Conservation (phyloP, 208 protist species). For the Crithidia expoeki region DNA sequence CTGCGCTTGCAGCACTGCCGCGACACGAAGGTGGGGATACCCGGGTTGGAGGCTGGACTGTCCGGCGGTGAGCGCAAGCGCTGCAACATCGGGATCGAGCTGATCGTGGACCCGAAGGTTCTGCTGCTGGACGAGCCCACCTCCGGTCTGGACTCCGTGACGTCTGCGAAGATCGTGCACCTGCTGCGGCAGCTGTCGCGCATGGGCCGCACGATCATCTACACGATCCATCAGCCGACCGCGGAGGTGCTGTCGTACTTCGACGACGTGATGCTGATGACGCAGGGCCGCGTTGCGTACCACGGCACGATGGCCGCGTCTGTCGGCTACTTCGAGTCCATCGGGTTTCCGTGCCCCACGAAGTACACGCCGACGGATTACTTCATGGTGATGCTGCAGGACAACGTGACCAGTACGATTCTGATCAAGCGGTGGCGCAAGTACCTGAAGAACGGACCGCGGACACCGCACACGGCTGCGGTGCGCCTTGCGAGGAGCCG, state of each 20-base stretch:
- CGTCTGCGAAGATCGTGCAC: slow-evolving; percentile 80
- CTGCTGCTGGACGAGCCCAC: slow-evolving; percentile 93
- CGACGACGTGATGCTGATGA: slow-evolving; percentile 93
- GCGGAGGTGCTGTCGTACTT: slow-evolving; percentile 88
- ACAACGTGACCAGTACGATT: slow-evolving; percentile 46
- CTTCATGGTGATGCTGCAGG: slow-evolving; percentile 86
- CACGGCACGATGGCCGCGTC: slow-evolving; percentile 72
- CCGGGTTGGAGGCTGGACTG: slow-evolving; percentile 69
- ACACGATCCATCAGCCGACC: slow-evolving; percentile 95
- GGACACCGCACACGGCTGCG: slow-evolving; percentile 61
- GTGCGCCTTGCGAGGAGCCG: slow-evolving; percentile 43
- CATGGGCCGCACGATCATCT: slow-evolving; percentile 86
- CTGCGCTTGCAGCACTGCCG: slow-evolving; percentile 67
- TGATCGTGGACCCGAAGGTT: slow-evolving; percentile 85
- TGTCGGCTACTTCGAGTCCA: slow-evolving; percentile 80
- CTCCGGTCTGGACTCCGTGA: slow-evolving; percentile 88
- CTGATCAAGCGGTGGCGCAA: slow-evolving; percentile 77
- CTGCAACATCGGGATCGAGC: slow-evolving; percentile 86
- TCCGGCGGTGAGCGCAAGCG: slow-evolving; percentile 91
- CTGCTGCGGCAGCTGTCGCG: slow-evolving; percentile 74
- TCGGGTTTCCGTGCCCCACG: slow-evolving; percentile 70
- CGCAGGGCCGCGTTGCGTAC: slow-evolving; percentile 81
- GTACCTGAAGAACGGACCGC: slow-evolving; percentile 48
- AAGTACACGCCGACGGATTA: slow-evolving; percentile 88
- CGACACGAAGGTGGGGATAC: slow-evolving; percentile 77